Evolutionary conservation across 1,139 yeast species (phyloP).

Genomic region (Taphrina populina): DNA sequence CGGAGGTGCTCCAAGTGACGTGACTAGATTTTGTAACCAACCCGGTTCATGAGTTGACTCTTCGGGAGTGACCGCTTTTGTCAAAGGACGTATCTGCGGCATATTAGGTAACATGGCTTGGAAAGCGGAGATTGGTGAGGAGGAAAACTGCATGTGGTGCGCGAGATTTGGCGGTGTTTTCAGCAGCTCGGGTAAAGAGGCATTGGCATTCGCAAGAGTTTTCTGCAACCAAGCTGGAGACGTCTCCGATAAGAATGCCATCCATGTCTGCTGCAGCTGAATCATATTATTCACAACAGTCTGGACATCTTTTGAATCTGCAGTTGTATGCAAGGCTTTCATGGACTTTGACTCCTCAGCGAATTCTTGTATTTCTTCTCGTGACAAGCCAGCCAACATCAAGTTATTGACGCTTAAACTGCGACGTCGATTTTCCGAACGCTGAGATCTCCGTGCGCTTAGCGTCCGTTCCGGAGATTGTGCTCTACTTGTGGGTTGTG

Average conservation of each 20-base stretch:
- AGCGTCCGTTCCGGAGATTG: background rate
- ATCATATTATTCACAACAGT: conserved; percentile 2
- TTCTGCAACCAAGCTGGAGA: conserved; percentile 25
- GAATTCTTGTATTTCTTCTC: no score
- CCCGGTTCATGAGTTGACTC: conserved; percentile 4
- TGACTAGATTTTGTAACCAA: conserved; percentile 18
- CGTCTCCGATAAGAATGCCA: conserved; percentile 18
- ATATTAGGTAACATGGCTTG: conserved; percentile 25
- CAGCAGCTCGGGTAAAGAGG: conserved; percentile 15
- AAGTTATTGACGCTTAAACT: no score
- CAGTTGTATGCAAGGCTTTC: no score
- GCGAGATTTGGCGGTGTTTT: conserved; percentile 2
- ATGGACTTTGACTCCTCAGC: no score
- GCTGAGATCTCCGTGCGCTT: no score
- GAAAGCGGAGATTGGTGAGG: conserved; percentile 11
- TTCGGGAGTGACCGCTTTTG: background rate
- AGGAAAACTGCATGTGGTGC: conserved; percentile 1
- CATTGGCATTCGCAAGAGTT: conserved; percentile 12
- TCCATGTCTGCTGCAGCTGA: conserved; percentile 23
- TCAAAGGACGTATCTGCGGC: background rate
- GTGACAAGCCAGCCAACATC: no score
- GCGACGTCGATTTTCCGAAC: no score
- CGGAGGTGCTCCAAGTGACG: conserved; percentile 25
- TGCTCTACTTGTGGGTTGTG: conserved; percentile 14
- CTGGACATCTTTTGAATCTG: conserved; percentile 7